These are phyloP conservation scores for Lenwebbia sp. DNA, from an alignment of 345 rosid genomes.

Conservation along the genomic window DNA sequence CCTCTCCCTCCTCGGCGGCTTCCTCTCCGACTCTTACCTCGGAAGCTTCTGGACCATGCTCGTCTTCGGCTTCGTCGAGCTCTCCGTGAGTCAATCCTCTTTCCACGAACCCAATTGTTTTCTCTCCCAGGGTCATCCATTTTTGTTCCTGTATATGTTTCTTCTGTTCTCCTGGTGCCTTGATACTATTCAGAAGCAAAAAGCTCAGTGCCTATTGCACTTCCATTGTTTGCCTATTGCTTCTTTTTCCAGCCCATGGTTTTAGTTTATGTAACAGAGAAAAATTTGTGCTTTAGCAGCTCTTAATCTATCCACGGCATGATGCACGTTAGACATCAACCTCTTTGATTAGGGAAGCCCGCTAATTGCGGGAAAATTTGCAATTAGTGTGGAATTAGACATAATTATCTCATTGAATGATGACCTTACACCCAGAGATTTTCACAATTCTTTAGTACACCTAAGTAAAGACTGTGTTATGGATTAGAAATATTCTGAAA, in stretches of 20 bases:
- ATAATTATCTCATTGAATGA: background rate
- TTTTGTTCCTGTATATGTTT: background rate
- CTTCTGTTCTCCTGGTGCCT: background rate
- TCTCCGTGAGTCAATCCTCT: constrained; percentile 42
- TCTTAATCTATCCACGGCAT: background rate
- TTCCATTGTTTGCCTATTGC: background rate
- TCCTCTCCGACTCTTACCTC: constrained; percentile 80
- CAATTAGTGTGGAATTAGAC: background rate
- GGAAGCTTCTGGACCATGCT: constrained; percentile 96
- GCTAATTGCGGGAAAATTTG: background rate
- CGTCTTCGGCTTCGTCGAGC: constrained; percentile 83
- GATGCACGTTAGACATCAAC: background rate
- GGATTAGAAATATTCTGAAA: background rate
- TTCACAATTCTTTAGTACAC: background rate
- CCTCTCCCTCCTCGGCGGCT: constrained; percentile 85
- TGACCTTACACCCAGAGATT: background rate
- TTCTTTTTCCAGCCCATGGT: background rate
- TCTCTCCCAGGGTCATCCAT: background rate
- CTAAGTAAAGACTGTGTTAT: background rate
- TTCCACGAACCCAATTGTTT: background rate
- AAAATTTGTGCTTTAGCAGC: background rate
- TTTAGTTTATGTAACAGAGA: background rate
- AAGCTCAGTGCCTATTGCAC: background rate
- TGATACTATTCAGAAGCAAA: background rate
- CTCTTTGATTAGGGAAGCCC: background rate